Evolutionary conservation across 2,329 filamentous ascomycete genomes (phyloP).

Genomic region (Alternaria gansuensis): DNA sequence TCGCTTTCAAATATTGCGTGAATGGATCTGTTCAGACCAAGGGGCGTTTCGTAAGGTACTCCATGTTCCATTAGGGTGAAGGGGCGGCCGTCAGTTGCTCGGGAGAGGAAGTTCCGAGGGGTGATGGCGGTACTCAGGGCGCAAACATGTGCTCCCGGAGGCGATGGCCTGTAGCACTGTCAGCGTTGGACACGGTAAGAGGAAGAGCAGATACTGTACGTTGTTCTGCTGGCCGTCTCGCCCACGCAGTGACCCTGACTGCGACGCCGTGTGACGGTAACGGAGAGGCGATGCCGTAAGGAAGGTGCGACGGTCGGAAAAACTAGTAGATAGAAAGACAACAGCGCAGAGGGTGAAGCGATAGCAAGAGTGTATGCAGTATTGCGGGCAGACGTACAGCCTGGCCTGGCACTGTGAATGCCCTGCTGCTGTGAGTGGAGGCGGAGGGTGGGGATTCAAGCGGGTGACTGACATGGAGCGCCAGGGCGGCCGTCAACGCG

Average conservation of each 20-base stretch:
- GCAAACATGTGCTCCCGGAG: constrained; percentile 1
- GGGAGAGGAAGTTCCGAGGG: constrained; percentile 3
- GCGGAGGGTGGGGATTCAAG: constrained; percentile 25
- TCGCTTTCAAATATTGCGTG: neutral
- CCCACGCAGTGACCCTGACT: constrained; percentile 9
- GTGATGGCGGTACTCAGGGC: constrained; percentile 5
- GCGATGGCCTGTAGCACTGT: constrained; percentile 11
- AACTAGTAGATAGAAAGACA: neutral
- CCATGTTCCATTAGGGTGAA: constrained; percentile 5
- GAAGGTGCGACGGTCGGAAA: constrained; percentile 14
- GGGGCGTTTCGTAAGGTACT: constrained; percentile 2
- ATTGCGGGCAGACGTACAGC: neutral
- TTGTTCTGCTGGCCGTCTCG: constrained; percentile 7
- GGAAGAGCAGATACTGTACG: constrained; percentile 10
- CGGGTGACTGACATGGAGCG: constrained; percentile 17
- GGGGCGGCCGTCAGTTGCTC: constrained; percentile 3
- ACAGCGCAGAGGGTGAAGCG: neutral
- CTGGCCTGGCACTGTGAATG: constrained; percentile 4
- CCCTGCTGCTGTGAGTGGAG: constrained; percentile 22
- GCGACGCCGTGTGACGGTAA: constrained; percentile 20
- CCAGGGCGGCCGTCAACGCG: constrained; percentile 22
- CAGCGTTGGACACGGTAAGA: constrained; percentile 1
- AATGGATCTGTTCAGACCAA: neutral
- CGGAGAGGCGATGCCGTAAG: constrained; percentile 8
- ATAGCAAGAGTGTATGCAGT: neutral